Percentiles rank a stretch among this genome's conserved stretches.
phyloP scores from a whole-genome alignment of 345 rosid species.

The Lepidium africanum region DNA sequence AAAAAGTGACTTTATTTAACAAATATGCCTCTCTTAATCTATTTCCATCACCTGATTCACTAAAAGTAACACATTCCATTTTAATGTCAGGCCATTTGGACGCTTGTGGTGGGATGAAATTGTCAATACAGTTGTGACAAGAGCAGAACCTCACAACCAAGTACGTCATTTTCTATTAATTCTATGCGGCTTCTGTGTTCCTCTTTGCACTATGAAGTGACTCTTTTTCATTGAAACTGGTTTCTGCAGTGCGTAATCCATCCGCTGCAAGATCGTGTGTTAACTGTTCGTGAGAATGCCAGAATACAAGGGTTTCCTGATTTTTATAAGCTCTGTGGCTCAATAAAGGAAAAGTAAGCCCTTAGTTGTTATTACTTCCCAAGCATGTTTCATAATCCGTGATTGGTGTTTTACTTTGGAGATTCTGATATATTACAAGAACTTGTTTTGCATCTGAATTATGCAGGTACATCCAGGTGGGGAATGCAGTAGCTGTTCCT shows the following conservation, averaged over 20 bases:
- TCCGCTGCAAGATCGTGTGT: conserved; percentile 39
- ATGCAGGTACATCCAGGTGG: conserved; percentile 35
- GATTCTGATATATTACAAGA: not conserved
- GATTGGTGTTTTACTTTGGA: not conserved
- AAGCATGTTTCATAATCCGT: not conserved
- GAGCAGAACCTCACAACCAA: conserved; percentile 42
- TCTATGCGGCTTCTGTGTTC: not conserved
- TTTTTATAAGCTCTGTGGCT: conserved; percentile 33
- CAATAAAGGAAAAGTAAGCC: conserved; percentile 34
- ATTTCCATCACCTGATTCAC: not conserved
- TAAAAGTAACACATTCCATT: not conserved
- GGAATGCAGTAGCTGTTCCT: conserved; percentile 36
- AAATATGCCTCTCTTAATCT: not conserved
- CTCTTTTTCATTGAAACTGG: not conserved
- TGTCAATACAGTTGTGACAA: conserved; percentile 34
- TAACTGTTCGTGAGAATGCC: conserved; percentile 40
- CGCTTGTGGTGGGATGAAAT: conserved; percentile 37
- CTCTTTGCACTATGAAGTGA: not conserved
- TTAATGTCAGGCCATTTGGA: conserved; percentile 33
- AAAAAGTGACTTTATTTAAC: conserved; percentile 20
- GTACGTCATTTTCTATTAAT: not conserved
- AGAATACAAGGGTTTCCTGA: conserved; percentile 46
- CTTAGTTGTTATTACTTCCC: not conserved
- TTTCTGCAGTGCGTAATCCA: conserved; percentile 22
- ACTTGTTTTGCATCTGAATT: not conserved